These are phyloP conservation scores for Kazachstania martiniae DNA, from an alignment of 805 yeast species.

Conservation along the genomic window DNA sequence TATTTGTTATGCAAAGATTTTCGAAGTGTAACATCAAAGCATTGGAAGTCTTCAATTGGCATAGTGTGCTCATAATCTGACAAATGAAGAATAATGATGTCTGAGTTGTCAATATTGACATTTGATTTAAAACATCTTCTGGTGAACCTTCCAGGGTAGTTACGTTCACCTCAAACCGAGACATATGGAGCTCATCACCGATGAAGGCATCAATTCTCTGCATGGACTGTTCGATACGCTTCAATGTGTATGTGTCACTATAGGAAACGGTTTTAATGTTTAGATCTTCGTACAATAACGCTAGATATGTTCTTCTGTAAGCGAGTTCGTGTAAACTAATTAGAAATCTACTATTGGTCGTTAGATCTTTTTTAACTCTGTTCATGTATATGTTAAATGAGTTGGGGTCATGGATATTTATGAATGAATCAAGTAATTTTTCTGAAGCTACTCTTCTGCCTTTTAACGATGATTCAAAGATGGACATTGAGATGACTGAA, in stretches of 20 bases:
- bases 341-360: slow-evolving; percentile 3
- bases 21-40: slow-evolving; percentile 24
- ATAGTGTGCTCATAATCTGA: slow-evolving; percentile 15
- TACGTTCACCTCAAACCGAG: slow-evolving; percentile 2
- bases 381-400: slow-evolving; percentile 12
- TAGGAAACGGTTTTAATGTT: slow-evolving; percentile 15
- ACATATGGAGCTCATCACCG: too few relatives aligned
- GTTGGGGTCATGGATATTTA: slow-evolving; percentile 12
- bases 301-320: slow-evolving; percentile 16
- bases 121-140: slow-evolving; percentile 1
- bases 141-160: neutral
- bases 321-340: slow-evolving; percentile 14
- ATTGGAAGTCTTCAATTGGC: slow-evolving; percentile 18
- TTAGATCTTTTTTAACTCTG: slow-evolving; percentile 13
- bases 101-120: slow-evolving; percentile 5
- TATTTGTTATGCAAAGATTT: slow-evolving; percentile 2
- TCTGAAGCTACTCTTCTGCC: slow-evolving; percentile 15
- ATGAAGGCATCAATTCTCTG: slow-evolving; percentile 10
- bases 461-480: slow-evolving; percentile 19
- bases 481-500: slow-evolving; percentile 14
- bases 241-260: slow-evolving; percentile 6
- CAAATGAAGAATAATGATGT: slow-evolving; percentile 14
- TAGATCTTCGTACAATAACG: slow-evolving; percentile 15
- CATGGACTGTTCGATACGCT: slow-evolving; percentile 10
- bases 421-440: slow-evolving; percentile 10